Evolutionary conservation across 106 monocot genomes (phyloP), one percentile per base, ranked within the genome.

Genomic region (Allium sativum): DNA sequence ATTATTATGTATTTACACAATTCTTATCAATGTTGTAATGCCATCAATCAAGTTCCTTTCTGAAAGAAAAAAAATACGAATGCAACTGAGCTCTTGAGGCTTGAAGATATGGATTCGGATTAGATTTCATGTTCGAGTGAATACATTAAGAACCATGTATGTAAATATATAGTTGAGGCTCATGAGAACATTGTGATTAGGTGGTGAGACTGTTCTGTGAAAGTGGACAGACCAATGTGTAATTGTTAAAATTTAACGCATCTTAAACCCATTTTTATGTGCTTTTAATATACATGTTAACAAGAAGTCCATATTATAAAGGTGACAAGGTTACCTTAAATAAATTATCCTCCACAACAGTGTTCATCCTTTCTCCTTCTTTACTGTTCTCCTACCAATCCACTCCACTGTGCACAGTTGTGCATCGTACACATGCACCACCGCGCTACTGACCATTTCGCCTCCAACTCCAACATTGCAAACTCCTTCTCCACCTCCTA

Each of bases 81-180:
- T 82, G 81, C 82, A 83, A 65, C 43, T 64, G 87, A 8, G 66
- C 57, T 61, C 68, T 95, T 13, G 95, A 95, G 77, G 95, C 86
- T 61, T 95, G 95, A 87, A 86, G 82, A 69, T 95, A 95, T 77
- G 89, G 95, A 65, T 66, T 90, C 62, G 90, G 95, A 53, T 74
- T 93, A 48, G 89, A 93, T 72, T 93, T 83, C 69, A 77, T 4
- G 42, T 55, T 14, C 21, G 67, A 56, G 40, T 67, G 64, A 48
- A 65, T 18, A 51, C 31, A 22, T 52, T n/a, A 15, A 16, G 10
- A 52, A 52, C n/a, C 8, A 62, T 21, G 12, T 47, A 40, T 13
- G 31, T 64, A 52, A 22, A 51, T 52, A 52, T 63, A 62, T 11
- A 63, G 21, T 63, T 22, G 44, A 44, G 48, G 20, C 45, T 10